Evolutionary conservation across 345 rosid genomes (phyloP).

Genomic region (thale cress (Arabidopsis thaliana)): TAIR10.1 NC_003074.8:4847001-4847500

Average conservation of each 20-base stretch:
- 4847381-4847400: background rate
- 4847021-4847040: constrained; percentile 8
- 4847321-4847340: background rate
- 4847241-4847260: background rate
- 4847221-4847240: background rate
- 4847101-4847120: background rate
- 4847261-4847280: background rate
- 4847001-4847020: constrained; percentile 25
- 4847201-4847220: background rate
- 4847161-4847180: background rate
- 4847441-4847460: background rate
- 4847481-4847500: background rate
- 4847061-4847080: constrained; percentile 13
- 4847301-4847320: background rate
- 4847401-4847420: background rate
- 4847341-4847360: background rate
- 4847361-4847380: background rate
- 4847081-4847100: background rate
- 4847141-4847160: background rate
- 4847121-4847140: background rate
- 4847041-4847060: background rate
- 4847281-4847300: background rate
- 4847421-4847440: background rate
- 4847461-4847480: background rate
- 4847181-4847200: too few species aligned